A percentile compares a stretch with the other conserved stretches of the same genome.
phyloP scores from a whole-genome alignment of 1,139 yeast species.

The Saccharomyces hybrid region DNA sequence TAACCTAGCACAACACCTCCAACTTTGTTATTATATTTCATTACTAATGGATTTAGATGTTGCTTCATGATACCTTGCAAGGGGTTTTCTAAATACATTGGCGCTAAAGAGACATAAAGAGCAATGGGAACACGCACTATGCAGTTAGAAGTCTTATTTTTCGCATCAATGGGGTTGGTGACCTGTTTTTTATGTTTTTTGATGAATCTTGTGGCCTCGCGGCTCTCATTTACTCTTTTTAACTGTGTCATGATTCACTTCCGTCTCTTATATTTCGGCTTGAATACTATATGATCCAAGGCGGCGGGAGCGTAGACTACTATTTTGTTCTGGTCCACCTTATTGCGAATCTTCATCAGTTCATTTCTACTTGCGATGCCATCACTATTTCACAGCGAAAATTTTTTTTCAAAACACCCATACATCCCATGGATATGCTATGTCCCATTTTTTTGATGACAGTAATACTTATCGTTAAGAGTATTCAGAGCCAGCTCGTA shows the following conservation, averaged over 20 bases:
- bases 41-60: slow-evolving; percentile 81
- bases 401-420: neutral
- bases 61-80: slow-evolving; percentile 73
- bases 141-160: slow-evolving; percentile 28
- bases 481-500: neutral
- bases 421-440: neutral
- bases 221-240: slow-evolving; percentile 21
- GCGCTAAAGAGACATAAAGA: slow-evolving; percentile 81
- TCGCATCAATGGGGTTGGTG: slow-evolving; percentile 24
- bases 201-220: slow-evolving; percentile 19
- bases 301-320: neutral
- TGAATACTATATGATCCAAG: neutral
- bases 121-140: slow-evolving; percentile 44
- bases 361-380: neutral
- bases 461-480: neutral
- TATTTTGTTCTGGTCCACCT: neutral
- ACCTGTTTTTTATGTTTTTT: slow-evolving; percentile 25
- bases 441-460: neutral
- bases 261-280: neutral
- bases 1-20: slow-evolving; percentile 83
- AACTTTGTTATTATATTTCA: slow-evolving; percentile 68
- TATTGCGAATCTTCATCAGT: neutral
- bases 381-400: neutral
- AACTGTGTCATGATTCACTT: slow-evolving; percentile 10
- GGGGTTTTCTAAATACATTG: slow-evolving; percentile 61